Evolutionary conservation across 192 early-diverging fungal species (phyloP), one percentile per base, ranked within the genome.

Genomic region (Coemansia reversa): DNA sequence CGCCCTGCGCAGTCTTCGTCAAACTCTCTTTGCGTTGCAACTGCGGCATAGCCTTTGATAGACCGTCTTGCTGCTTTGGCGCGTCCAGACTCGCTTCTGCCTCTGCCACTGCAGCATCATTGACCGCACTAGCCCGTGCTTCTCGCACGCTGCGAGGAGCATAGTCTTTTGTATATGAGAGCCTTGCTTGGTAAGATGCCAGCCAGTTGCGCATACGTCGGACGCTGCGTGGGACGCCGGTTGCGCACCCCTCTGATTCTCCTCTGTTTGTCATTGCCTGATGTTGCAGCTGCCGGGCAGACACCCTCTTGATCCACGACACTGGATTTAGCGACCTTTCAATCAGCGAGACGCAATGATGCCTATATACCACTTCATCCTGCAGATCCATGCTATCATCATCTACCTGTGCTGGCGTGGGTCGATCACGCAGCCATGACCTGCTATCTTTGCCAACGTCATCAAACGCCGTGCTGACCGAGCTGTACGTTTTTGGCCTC

Each of bases 281-380:
- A 27, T 60, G 56, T 30, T 79, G 76, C 27, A 79, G 62, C 51
- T 62, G 66, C 5, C 76, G 32, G 2, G 77, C 71, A 2, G 77
- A 67, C 1, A 70, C 51, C 1, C 77, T 67, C 50, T 62, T 67
- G 49, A 74, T 70, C 77, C 77, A 80, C 23, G 77, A 51, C 9
- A 71, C 72, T 12, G 77, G 77, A 28, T 74, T 74, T 27, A 80
- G 68, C 19, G 77, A 71, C 45, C 65, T 70, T 60, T 80, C 77
- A 8, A 70, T 50, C 4, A 74, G 54, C 53, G 67, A 57, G 4
- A 60, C 25, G 51, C 56, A 48, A 28, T 64, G 67, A 22, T 52
- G 29, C 42, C 47, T n/a, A 56, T 42, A 27, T 58, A 54, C 59
- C 45, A 51, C 48, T 28, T 61, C 60, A 14, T 48, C 42, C 25